Evolutionary conservation across 768 basidiomycete species (phyloP).

Genomic region (Pleurotus cornucopiae): DNA sequence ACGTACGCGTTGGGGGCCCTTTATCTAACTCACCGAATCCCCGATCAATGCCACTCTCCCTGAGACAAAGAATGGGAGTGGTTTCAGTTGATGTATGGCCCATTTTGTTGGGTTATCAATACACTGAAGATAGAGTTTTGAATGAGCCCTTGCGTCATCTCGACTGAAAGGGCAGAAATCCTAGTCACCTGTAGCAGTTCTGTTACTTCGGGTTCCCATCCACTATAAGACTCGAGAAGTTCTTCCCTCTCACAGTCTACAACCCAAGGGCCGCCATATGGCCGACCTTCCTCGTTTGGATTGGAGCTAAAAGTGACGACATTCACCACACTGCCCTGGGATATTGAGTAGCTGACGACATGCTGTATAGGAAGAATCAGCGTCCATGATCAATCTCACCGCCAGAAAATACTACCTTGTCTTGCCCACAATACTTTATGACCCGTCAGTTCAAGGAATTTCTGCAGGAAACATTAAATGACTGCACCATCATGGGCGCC

Average conservation of each 20-base stretch:
- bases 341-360: slow-evolving; percentile 45
- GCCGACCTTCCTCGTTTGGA: slow-evolving; percentile 24
- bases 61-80: slow-evolving; percentile 30
- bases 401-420: slow-evolving; percentile 27
- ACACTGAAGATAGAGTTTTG: slow-evolving; percentile 15
- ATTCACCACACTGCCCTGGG: slow-evolving; percentile 38
- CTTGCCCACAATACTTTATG: slow-evolving; percentile 41
- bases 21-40: slow-evolving; percentile 29
- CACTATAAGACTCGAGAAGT: slow-evolving; percentile 25
- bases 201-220: slow-evolving; percentile 30
- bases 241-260: slow-evolving; percentile 25
- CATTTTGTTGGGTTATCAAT: slow-evolving; percentile 30
- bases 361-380: slow-evolving; percentile 24
- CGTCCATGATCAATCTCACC: background rate
- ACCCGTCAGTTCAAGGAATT: background rate
- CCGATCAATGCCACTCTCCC: slow-evolving; percentile 38
- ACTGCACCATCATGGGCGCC: slow-evolving; percentile 40
- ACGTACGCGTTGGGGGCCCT: no score
- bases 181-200: slow-evolving; percentile 21
- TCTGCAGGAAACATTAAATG: background rate
- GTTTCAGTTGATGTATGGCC: slow-evolving; percentile 30
- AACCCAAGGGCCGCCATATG: slow-evolving; percentile 27
- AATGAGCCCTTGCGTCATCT: background rate
- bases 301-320: slow-evolving; percentile 39
- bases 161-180: background rate